phyloP scores from a whole-genome alignment of 1,139 yeast species.

The Blastobotrys petasosporus region DNA sequence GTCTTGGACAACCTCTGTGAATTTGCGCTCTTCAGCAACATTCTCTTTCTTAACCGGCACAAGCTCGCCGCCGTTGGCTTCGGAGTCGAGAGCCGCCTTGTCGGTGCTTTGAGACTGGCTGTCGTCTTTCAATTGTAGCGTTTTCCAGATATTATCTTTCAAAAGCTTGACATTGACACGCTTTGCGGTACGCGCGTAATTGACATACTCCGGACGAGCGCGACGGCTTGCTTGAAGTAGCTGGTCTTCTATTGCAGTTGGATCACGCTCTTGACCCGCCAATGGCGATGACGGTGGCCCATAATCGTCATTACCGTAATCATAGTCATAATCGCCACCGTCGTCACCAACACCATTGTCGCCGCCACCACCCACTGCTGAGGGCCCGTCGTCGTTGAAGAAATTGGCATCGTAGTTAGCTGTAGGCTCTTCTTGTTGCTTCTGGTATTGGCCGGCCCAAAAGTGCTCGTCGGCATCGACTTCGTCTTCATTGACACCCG shows the following conservation, averaged over 20 bases:
- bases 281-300: background rate
- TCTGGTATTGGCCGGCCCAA: slow-evolving; percentile 51
- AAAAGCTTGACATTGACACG: slow-evolving; percentile 73
- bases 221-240: slow-evolving; percentile 16
- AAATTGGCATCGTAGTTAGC: slow-evolving; percentile 42
- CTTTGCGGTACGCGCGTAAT: slow-evolving; percentile 75
- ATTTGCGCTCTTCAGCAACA: slow-evolving; percentile 32
- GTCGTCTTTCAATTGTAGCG: slow-evolving; percentile 29
- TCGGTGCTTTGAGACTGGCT: slow-evolving; percentile 1
- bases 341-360: slow-evolving; percentile 18
- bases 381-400: slow-evolving; percentile 33
- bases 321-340: slow-evolving; percentile 17
- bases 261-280: background rate
- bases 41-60: slow-evolving; percentile 40
- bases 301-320: slow-evolving; percentile 13
- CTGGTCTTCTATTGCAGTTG: slow-evolving; percentile 8
- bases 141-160: slow-evolving; percentile 80
- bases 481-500: slow-evolving; percentile 14
- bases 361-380: slow-evolving; percentile 19
- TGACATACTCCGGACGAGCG: slow-evolving; percentile 56
- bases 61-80: slow-evolving; percentile 13
- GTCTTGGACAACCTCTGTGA: slow-evolving; percentile 43
- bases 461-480: slow-evolving; percentile 51
- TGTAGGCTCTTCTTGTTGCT: slow-evolving; percentile 38
- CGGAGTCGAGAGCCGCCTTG: background rate